Base-by-base conservation (phyloP, 768 basidiomycete species). In the Polyporus arcularius region DNA sequence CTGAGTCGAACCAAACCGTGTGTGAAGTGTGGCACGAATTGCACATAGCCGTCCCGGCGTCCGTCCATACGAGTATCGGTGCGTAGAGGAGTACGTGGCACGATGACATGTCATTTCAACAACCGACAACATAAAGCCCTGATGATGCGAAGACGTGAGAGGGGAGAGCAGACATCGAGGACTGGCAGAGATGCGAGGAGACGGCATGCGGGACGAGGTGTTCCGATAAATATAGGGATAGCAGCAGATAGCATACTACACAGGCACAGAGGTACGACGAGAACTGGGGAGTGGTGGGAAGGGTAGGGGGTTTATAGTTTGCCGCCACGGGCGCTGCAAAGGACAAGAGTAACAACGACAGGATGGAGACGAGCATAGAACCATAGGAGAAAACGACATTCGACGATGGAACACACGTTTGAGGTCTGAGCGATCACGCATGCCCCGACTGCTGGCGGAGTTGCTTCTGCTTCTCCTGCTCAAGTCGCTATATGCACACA, bases 381-480 rank as follows among this genome's bases (percentile, higher is more conserved):
- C 60, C 38, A 53, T 55, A 38, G 48, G 31, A 35, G 26, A 15
- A 52, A 39, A 46, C 65, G 49, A 57, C 41, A n/a, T 42, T 42
- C 41, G 45, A 53, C 4, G 26, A n/a, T 35, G 12, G 38, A 41
- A 31, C 52, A 30, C 26, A 49, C 30, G 18, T 42, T 11, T 16
- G n/a, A 26, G 12, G 51, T 26, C n/a, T 21, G 30, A 39, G 26
- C 40, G 41, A 28, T 65, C 55, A 65, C 35, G 48, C 53, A 40
- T 65, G 41, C 51, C 65, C 58, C 47, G 64, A 45, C 30, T 66
- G 63, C 61, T 62, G 71, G 57, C 81, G 78, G 42, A 83, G 74
- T 64, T 93, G 91, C 76, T 94, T 94, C 75, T 92, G 89, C 73
- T 94, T 94, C 75, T 94, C 91, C 75, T 92, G 90, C 71, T 94